Evolutionary conservation across 2,329 filamentous ascomycete genomes (phyloP), one percentile per base, ranked within the genome.

Genomic region (Hypoxylon sp.): DNA sequence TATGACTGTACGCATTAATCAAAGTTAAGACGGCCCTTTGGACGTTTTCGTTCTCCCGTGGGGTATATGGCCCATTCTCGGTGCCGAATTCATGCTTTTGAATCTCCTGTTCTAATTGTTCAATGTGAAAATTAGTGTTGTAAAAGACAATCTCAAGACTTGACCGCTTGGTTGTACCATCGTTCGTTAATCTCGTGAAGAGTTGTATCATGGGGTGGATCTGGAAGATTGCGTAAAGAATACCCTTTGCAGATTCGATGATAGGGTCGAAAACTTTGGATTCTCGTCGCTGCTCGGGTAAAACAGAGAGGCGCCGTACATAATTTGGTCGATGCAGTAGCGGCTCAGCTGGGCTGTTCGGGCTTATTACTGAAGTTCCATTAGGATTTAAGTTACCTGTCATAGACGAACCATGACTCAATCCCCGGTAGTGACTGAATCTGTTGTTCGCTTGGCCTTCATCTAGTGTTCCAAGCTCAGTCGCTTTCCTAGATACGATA

Each of bases 391-490:
- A 37, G 31, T 80, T 82, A 19, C 84, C 86, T 67, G 88, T 87
- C 87, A 91, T 90, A 5, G 89, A 90, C 31, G 89, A 91, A n/a
- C 89, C 89, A 70, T 91, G 88, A 70, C 89, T 91, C 39, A 91
- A 81, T 13, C 89, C 89, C 55, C 89, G 86, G 69, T 90, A 90
- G 75, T 91, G 89, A 72, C 88, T 91, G 75, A 90, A 89, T 22
- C 89, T 85, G 69, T 91, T 90, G 72, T 86, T 88, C n/a, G 81
- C 84, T 72, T 89, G 85, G 8, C 82, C 85, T 75, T 91, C 89
- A 63, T 91, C 88, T 14, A 91, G 80, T 0, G 88, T 90, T 39
- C 86, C 87, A 3, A 91, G 80, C 67, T 91, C 88, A 2, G 86
- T 86, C 8, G 85, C 76, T 72, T 88, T 89, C 74, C 84, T 88